Conservation (phyloP, 116 monocot species). For the Phalaenopsis hybrid region DNA sequence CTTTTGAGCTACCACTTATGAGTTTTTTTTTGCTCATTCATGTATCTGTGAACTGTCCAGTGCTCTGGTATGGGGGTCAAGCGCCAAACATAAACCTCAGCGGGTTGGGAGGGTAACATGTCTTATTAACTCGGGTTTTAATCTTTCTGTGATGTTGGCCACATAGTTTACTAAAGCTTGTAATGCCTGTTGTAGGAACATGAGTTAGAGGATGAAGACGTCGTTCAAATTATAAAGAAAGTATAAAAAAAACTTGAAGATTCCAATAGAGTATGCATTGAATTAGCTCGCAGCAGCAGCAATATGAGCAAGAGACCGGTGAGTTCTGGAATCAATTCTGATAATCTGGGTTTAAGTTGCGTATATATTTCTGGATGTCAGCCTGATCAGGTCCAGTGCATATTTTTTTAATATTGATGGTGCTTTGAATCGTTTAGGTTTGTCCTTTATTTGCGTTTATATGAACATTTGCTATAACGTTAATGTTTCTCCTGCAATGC, state of each 20-base stretch:
- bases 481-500: too few species aligned
- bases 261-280: not conserved
- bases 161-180: not conserved
- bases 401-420: not conserved
- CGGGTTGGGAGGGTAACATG: conserved; percentile 80
- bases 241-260: conserved; percentile 20
- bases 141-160: not conserved
- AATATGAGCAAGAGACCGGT: not conserved
- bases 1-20: not conserved
- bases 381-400: not conserved
- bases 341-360: not conserved
- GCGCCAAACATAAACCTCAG: conserved; percentile 93
- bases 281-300: not conserved
- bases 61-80: conserved; percentile 96
- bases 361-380: not conserved
- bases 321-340: not conserved
- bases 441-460: too few species aligned
- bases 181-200: conserved; percentile 55
- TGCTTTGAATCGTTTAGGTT: not conserved
- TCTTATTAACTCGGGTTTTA: not conserved
- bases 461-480: too few species aligned
- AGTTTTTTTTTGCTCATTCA: not conserved
- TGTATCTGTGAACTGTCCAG: conserved; percentile 32
- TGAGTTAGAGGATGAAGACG: conserved; percentile 97
- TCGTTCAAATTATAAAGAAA: conserved; percentile 98